These are phyloP conservation scores for Ceriops tagal DNA, from an alignment of 345 rosid genomes.

Conservation along the genomic window DNA sequence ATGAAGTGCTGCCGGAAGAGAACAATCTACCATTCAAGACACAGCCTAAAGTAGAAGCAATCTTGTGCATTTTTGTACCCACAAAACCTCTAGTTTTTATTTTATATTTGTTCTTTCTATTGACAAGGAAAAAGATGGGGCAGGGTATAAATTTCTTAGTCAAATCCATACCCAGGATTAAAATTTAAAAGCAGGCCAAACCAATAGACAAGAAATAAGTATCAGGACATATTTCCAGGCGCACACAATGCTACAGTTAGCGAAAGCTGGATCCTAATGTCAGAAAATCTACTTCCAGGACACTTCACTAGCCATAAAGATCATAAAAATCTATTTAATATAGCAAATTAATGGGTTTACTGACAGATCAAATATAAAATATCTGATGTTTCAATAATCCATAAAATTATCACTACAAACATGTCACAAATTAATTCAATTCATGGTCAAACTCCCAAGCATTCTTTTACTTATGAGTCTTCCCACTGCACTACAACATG, in stretches of 20 bases:
- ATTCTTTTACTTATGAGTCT: not conserved
- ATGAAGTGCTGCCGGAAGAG: no score
- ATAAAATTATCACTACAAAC: not conserved
- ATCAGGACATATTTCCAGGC: not conserved
- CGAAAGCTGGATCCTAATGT: not conserved
- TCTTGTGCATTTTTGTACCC: not conserved
- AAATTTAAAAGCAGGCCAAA: no score
- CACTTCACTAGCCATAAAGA: not conserved
- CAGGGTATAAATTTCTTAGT: no score
- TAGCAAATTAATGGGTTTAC: not conserved
- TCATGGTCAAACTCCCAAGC: no score
- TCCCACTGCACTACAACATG: not conserved
- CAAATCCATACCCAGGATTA: no score
- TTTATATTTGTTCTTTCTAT: no score
- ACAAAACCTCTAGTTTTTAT: not conserved
- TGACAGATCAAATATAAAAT: not conserved
- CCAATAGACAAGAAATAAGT: no score
- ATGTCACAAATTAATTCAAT: no score
- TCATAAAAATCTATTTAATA: no score
- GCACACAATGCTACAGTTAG: not conserved
- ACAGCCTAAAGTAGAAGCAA: not conserved
- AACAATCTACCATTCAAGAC: not conserved
- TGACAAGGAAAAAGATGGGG: no score
- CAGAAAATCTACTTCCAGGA: not conserved
- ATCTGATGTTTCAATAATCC: not conserved